A percentile compares a stretch with the other conserved stretches of the same genome.
phyloP scores from a whole-genome alignment of 2,329 filamentous ascomycete genomes.

The Calonectria naviculata region DNA sequence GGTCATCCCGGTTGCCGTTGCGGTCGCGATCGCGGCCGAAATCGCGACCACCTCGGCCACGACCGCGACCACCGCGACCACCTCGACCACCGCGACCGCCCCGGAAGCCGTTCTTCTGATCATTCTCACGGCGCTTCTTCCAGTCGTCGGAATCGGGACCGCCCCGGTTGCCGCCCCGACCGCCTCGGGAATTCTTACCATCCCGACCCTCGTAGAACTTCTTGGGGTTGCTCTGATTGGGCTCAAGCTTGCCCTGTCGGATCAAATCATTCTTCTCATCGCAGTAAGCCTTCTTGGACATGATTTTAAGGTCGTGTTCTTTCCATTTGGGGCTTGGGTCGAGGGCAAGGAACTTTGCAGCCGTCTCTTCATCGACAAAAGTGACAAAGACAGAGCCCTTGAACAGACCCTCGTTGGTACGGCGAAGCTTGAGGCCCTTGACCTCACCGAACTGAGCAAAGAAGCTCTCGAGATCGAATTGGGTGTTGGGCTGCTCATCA shows the following conservation, averaged over 20 bases:
- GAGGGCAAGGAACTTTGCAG: conserved; percentile 82
- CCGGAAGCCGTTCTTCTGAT: conserved; percentile 70
- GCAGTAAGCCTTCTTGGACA: conserved; percentile 90
- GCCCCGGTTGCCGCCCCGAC: conserved; percentile 50
- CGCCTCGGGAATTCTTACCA: conserved; percentile 52
- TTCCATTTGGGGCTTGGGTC: conserved; percentile 89
- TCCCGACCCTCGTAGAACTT: conserved; percentile 63
- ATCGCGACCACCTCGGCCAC: conserved; percentile 53
- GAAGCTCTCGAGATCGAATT: conserved; percentile 95
- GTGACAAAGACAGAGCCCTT: conserved; percentile 98
- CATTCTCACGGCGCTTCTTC: conserved; percentile 72
- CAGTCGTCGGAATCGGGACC: conserved; percentile 66
- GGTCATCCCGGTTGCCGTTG: conserved; percentile 18
- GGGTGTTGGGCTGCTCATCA: conserved; percentile 82
- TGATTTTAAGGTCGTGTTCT: conserved; percentile 81
- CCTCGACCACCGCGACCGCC: conserved; percentile 57
- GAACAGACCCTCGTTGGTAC: conserved; percentile 78
- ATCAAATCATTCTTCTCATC: conserved; percentile 81
- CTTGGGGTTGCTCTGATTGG: conserved; percentile 57
- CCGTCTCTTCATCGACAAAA: conserved; percentile 82
- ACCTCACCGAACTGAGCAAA: conserved; percentile 84
- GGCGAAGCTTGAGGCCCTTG: conserved; percentile 88
- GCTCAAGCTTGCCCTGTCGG: conserved; percentile 74
- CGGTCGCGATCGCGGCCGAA: conserved; percentile 30
- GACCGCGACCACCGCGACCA: conserved; percentile 54